Percentiles rank a stretch among this genome's conserved stretches.
phyloP scores from a whole-genome alignment of 2,329 filamentous ascomycete species.

The Paraphaeosphaeria sporulosa region DNA sequence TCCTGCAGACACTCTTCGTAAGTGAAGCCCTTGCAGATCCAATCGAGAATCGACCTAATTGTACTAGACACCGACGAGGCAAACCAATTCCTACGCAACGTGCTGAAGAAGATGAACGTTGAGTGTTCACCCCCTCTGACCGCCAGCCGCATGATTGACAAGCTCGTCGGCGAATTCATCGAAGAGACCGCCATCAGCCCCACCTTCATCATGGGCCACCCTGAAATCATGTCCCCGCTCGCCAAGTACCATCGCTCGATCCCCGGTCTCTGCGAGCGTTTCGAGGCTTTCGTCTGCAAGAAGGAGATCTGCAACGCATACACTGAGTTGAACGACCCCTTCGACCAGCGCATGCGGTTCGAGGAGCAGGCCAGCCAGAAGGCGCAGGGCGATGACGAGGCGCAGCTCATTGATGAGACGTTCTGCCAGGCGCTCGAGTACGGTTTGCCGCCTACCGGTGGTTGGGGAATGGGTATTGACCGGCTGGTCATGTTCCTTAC shows the following conservation, averaged over 20 bases:
- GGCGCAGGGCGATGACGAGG: constrained; percentile 95
- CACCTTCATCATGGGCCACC: constrained; percentile 86
- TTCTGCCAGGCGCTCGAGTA: constrained; percentile 92
- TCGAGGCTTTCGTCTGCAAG: constrained; percentile 96
- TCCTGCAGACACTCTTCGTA: constrained; percentile 65
- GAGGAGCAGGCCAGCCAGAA: constrained; percentile 93
- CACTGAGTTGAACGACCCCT: constrained; percentile 97
- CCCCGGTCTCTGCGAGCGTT: constrained; percentile 84
- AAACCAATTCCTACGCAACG: constrained; percentile 76
- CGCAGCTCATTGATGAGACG: constrained; percentile 84
- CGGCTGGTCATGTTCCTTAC: constrained; percentile 86
- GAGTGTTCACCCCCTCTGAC: constrained; percentile 91
- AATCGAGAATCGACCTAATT: neutral
- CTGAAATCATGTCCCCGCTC: constrained; percentile 87
- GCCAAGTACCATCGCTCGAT: constrained; percentile 86
- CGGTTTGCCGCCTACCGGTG: constrained; percentile 86
- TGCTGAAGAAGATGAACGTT: constrained; percentile 89
- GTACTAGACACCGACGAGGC: constrained; percentile 90
- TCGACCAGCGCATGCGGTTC: constrained; percentile 79
- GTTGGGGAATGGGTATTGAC: constrained; percentile 92
- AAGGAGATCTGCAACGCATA: constrained; percentile 98
- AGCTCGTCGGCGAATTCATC: constrained; percentile 88
- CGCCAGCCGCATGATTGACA: constrained; percentile 95
- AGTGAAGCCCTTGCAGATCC: neutral
- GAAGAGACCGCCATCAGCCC: constrained; percentile 94